Evolutionary conservation across 139 green algal genomes (phyloP).

Genomic region (Picochlorum sp.): DNA sequence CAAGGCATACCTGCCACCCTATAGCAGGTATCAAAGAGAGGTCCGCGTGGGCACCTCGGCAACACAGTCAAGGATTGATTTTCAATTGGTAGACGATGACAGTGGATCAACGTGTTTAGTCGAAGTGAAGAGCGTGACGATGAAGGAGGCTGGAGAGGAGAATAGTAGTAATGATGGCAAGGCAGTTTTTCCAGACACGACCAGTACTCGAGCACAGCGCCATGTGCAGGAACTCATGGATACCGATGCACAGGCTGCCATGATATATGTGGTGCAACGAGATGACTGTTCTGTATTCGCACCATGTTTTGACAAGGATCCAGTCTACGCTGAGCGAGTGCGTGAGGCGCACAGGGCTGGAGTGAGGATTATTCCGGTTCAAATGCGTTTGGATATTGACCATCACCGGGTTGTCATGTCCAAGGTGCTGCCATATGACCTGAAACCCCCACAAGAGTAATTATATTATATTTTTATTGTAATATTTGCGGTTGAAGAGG

Average conservation of each 20-base stretch:
- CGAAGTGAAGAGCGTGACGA: conserved; percentile 58
- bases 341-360: conserved; percentile 21
- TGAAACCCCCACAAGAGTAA: too few relatives aligned
- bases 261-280: conserved; percentile 50
- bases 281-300: conserved; percentile 44
- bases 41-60: conserved; percentile 29
- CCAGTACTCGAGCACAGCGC: conserved; percentile 39
- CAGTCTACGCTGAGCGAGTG: conserved; percentile 36
- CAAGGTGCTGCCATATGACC: too few relatives aligned
- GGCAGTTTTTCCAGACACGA: conserved; percentile 58
- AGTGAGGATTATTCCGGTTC: conserved; percentile 33
- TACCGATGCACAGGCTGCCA: conserved; percentile 16
- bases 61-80: conserved; percentile 22
- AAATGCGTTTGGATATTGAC: conserved; percentile 7
- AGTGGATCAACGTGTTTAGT: conserved; percentile 19
- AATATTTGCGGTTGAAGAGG: too few relatives aligned
- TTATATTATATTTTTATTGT: too few relatives aligned
- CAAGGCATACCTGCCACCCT: conserved; percentile 24
- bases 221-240: conserved; percentile 42
- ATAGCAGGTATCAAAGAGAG: conserved; percentile 26
- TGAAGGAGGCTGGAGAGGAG: conserved; percentile 23
- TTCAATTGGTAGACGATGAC: conserved; percentile 19
- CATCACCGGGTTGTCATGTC: too few relatives aligned
- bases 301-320: conserved; percentile 43
- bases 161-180: too few relatives aligned